phyloP scores from a whole-genome alignment of 1,139 yeast species.

The Yamadazyma dushanensis region DNA sequence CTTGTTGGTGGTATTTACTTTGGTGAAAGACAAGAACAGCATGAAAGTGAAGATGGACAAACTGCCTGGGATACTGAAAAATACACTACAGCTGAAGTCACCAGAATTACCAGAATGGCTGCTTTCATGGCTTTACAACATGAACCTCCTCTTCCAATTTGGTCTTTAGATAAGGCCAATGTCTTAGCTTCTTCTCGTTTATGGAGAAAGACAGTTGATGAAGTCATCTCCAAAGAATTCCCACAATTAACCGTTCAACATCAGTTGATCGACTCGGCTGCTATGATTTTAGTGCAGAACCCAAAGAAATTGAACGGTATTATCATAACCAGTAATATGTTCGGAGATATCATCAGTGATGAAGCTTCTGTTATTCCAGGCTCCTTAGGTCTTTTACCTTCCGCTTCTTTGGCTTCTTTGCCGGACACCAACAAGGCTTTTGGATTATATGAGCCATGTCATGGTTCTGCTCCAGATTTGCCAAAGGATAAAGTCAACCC shows the following conservation, averaged over 20 bases:
- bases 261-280: constrained; percentile 97
- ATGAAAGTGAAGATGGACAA: constrained; percentile 59
- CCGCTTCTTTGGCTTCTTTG: constrained; percentile 92
- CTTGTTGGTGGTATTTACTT: constrained; percentile 97
- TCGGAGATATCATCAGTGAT: constrained; percentile 96
- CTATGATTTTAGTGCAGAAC: constrained; percentile 90
- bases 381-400: constrained; percentile 90
- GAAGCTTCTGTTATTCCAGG: constrained; percentile 99
- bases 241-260: constrained; percentile 85
- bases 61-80: constrained; percentile 93
- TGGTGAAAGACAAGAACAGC: constrained; percentile 93
- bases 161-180: constrained; percentile 97
- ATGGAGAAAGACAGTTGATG: constrained; percentile 92
- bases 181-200: constrained; percentile 94
- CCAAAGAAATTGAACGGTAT: constrained; percentile 92
- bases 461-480: constrained; percentile 97
- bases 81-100: constrained; percentile 86
- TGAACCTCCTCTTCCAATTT: constrained; percentile 88
- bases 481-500: constrained; percentile 89
- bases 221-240: constrained; percentile 81
- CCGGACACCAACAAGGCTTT: constrained; percentile 94
- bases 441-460: constrained; percentile 97
- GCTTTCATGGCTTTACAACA: constrained; percentile 94
- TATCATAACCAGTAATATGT: constrained; percentile 91
- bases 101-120: constrained; percentile 96